Evolutionary conservation across 2,329 filamentous ascomycete genomes (phyloP).

Genomic region (Curvularia eragrostidis): DNA sequence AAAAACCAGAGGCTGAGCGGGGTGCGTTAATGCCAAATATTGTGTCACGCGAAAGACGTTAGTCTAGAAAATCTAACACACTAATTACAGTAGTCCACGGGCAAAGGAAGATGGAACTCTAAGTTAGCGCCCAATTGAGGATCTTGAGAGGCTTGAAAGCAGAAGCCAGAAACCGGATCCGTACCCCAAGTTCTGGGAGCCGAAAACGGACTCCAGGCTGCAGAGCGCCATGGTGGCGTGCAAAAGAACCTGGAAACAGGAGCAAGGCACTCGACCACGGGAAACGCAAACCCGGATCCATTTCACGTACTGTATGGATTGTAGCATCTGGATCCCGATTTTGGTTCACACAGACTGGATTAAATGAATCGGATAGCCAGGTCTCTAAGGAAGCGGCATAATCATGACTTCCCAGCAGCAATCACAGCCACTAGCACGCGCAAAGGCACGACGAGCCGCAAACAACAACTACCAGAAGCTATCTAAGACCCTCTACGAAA

Average conservation of each 20-base stretch:
- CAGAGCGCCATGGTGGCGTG: constrained; percentile 5
- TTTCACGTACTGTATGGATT: not conserved
- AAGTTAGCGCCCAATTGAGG: too few species aligned
- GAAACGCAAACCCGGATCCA: constrained; percentile 1
- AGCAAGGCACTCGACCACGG: constrained; percentile 4
- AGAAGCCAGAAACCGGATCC: too few species aligned
- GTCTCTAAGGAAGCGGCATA: constrained; percentile 2
- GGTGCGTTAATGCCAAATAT: too few species aligned
- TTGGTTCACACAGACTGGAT: constrained; percentile 4
- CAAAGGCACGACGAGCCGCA: constrained; percentile 10
- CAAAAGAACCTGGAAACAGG: constrained; percentile 6
- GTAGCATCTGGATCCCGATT: constrained; percentile 2
- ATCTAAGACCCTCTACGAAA: constrained; percentile 9
- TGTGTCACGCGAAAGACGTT: too few species aligned
- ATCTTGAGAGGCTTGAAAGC: too few species aligned
- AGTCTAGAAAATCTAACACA: too few species aligned
- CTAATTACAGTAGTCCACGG: too few species aligned
- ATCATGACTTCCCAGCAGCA: constrained; percentile 13
- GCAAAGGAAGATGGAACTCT: too few species aligned
- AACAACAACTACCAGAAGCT: constrained; percentile 17
- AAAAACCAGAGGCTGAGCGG: too few species aligned
- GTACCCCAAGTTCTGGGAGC: not conserved
- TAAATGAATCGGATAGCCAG: constrained; percentile 6
- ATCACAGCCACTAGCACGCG: constrained; percentile 4
- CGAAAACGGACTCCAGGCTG: constrained; percentile 3